Evolutionary conservation across 2,329 filamentous ascomycete species (phyloP), one percentile per base, ranked within the genome.

Genomic region (Diplodia sapinea): DNA sequence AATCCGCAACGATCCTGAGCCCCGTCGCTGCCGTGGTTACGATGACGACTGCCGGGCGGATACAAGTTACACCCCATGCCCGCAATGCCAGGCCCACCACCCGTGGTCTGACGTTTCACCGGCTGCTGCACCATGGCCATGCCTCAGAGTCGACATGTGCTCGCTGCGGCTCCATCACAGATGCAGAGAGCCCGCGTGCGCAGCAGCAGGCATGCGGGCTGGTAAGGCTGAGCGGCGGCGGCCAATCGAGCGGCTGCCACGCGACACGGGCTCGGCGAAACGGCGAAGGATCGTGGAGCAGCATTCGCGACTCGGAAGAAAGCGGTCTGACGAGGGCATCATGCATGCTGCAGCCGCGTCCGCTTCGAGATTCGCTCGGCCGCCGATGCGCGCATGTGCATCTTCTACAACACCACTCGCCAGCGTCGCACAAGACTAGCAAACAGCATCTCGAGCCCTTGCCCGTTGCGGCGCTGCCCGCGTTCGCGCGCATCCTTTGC

Each of bases 311-410:
- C 47, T 63, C 59, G 59, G 59, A 63, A 51, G 43, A 49, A 50
- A 62, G 57, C 57, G 57, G 57, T 62, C 57, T 62, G 57, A 63
- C 40, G 59, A 63, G 59, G 59, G 47, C 59, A 26, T 51, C 47
- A 26, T 51, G 43, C 43, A 51, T 33, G 43, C 59, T 63, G 59
- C 59, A 63, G 59, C 43, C 38, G 15, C 47, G 47, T 63, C 59
- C 31, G n/a, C 13, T 63, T 63, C 7, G 47, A 63, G 59, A 15
- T 23, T 13, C 9, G 26, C 5, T 13, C 40, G 26, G 3, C 23
- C 15, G 23, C 29, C 40, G 43, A 2, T 38, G 59, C 23, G 50
- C 57, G 43, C 57, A 23, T 43, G 26, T 17, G 20, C 40, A 17
- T 5, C 36, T 8, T 11, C 20, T 31, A 33, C 31, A 33, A 33